These are phyloP conservation scores for Tuber melanosporum DNA, from an alignment of 495 filamentous ascomycete species.

Conservation along the genomic window DNA sequence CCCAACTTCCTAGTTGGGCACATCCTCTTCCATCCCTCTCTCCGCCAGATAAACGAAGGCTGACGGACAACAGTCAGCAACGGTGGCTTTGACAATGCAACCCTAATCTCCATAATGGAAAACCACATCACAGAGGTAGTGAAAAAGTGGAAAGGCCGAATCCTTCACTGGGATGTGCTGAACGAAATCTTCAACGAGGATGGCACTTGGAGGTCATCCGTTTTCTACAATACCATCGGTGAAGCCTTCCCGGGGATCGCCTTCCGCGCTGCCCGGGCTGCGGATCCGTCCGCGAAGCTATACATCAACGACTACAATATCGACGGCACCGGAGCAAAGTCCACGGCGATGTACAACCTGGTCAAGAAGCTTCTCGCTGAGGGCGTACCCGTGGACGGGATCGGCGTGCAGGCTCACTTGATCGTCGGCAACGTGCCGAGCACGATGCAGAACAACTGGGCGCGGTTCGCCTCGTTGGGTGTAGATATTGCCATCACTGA, in stretches of 20 bases:
- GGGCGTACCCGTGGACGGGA: slow-evolving; percentile 28
- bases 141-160: slow-evolving; percentile 53
- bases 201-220: slow-evolving; percentile 53
- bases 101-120: slow-evolving; percentile 50
- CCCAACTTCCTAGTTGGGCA: slow-evolving; percentile 55
- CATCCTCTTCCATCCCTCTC: slow-evolving; percentile 6
- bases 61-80: slow-evolving; percentile 44
- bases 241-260: slow-evolving; percentile 55
- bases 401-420: no score
- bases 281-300: slow-evolving; percentile 56
- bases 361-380: slow-evolving; percentile 51
- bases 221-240: slow-evolving; percentile 55
- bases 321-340: slow-evolving; percentile 51
- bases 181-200: slow-evolving; percentile 67
- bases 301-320: slow-evolving; percentile 69
- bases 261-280: slow-evolving; percentile 50
- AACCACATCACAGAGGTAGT: slow-evolving; percentile 51
- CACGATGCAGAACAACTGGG: slow-evolving; percentile 44
- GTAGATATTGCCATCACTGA: slow-evolving; percentile 60
- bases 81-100: slow-evolving; percentile 52
- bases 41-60: background rate
- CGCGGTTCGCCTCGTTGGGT: slow-evolving; percentile 35
- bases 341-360: slow-evolving; percentile 47
- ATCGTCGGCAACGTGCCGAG: no score
- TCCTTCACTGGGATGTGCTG: slow-evolving; percentile 55